Percentiles rank a stretch among this genome's conserved stretches.
Evolutionary conservation across 495 filamentous ascomycete genomes (phyloP).

Genomic region (Talaromyces trachyspermus): DNA sequence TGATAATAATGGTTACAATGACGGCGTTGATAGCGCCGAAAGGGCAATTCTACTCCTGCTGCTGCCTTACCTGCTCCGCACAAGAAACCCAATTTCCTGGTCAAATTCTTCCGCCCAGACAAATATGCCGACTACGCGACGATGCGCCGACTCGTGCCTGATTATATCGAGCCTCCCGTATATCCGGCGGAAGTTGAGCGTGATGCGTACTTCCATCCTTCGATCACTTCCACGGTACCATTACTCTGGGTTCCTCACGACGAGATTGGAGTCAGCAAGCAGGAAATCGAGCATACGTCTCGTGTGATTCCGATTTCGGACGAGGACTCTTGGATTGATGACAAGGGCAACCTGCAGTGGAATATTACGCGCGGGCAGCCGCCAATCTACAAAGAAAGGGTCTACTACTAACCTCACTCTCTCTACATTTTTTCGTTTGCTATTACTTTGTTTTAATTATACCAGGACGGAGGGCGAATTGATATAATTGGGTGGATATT

Average conservation of each 20-base stretch:
- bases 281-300: conserved; percentile 67
- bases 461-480: background rate
- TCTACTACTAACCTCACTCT: conserved; percentile 33
- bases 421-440: background rate
- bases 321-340: conserved; percentile 72
- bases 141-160: conserved; percentile 66
- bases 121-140: conserved; percentile 62
- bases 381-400: conserved; percentile 73
- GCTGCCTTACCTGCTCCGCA: conserved; percentile 19
- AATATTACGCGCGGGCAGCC: conserved; percentile 62
- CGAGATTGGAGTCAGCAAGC: conserved; percentile 61
- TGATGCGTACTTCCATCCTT: conserved; percentile 73
- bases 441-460: background rate
- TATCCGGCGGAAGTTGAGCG: conserved; percentile 55
- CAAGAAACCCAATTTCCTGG: conserved; percentile 50
- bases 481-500: background rate
- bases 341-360: conserved; percentile 75
- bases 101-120: conserved; percentile 73
- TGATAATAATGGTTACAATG: conserved; percentile 22
- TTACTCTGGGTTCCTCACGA: conserved; percentile 83
- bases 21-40: conserved; percentile 27
- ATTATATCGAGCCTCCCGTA: conserved; percentile 31
- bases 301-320: conserved; percentile 74
- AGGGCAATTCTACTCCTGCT: conserved; percentile 20
- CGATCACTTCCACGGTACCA: conserved; percentile 54